A percentile compares a stretch with the other conserved stretches of the same genome.
phyloP scores from a whole-genome alignment of 2,329 filamentous ascomycete species.

The Magnaporthales sp. region DNA sequence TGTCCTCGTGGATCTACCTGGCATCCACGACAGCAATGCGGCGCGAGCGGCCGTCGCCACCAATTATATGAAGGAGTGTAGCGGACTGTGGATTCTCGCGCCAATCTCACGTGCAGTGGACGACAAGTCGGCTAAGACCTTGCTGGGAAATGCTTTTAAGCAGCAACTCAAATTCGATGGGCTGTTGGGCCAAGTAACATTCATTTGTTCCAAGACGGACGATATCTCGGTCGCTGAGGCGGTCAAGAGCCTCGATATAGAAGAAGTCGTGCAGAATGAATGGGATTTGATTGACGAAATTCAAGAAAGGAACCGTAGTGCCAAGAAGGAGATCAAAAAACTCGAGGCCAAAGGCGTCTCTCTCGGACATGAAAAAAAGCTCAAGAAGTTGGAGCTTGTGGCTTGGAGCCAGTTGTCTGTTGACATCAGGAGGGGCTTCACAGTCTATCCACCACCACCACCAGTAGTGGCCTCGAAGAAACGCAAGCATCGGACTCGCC shows the following conservation, averaged over 20 bases:
- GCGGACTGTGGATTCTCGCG: constrained; percentile 52
- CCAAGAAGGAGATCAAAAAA: neutral
- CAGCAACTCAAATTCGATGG: constrained; percentile 52
- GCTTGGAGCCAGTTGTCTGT: neutral
- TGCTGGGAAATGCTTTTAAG: constrained; percentile 49
- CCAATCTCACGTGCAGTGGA: constrained; percentile 52
- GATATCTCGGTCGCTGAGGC: constrained; percentile 33
- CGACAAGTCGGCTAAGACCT: constrained; percentile 46
- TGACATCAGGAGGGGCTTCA: neutral
- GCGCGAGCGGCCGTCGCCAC: constrained; percentile 49
- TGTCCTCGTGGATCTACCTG: constrained; percentile 25
- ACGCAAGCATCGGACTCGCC: neutral
- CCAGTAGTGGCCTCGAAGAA: neutral
- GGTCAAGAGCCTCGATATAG: neutral
- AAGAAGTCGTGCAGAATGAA: neutral
- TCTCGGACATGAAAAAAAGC: neutral
- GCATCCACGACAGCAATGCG: constrained; percentile 50
- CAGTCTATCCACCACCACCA: neutral
- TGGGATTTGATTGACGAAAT: neutral
- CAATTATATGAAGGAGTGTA: constrained; percentile 52
- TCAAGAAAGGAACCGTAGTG: too few relatives aligned
- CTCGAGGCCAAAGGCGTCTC: neutral
- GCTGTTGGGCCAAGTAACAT: constrained; percentile 42
- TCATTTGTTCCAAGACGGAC: constrained; percentile 56
- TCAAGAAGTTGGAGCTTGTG: neutral